Conservation (phyloP, 129 eudicot species). For the Helichrysum umbraculigerum region DNA sequence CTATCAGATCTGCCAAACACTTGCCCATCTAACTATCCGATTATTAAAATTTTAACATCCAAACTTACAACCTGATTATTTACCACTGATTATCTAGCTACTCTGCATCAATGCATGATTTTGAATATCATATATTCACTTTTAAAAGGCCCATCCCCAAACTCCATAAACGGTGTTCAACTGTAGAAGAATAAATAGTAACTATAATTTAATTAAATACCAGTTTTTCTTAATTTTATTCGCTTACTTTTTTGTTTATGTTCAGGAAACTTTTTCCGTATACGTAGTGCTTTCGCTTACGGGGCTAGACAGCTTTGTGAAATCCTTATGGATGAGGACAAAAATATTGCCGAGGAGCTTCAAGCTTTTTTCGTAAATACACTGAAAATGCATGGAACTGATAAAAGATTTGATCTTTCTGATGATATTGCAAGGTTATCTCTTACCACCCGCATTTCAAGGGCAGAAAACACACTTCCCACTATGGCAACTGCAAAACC, state of each 20-base stretch:
- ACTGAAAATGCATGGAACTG: conserved; percentile 61
- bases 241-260: conserved; percentile 7
- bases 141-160: neutral
- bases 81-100: neutral
- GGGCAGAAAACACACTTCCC: conserved; percentile 24
- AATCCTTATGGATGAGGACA: conserved; percentile 58
- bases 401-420: conserved; percentile 66
- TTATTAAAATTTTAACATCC: neutral
- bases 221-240: neutral
- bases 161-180: neutral
- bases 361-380: conserved; percentile 69
- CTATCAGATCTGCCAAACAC: too few species aligned
- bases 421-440: conserved; percentile 27
- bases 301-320: conserved; percentile 78
- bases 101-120: neutral
- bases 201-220: conserved; percentile 7
- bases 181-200: conserved; percentile 11
- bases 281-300: conserved; percentile 77
- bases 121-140: neutral
- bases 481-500: conserved; percentile 32
- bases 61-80: too few species aligned
- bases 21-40: too few species aligned
- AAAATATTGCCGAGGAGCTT: conserved; percentile 56
- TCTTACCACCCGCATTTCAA: conserved; percentile 17
- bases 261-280: conserved; percentile 82